These are phyloP conservation scores for Ochromonadaceae sp. DNA, from an alignment of 352 stramenopile species.

Conservation along the genomic window DNA sequence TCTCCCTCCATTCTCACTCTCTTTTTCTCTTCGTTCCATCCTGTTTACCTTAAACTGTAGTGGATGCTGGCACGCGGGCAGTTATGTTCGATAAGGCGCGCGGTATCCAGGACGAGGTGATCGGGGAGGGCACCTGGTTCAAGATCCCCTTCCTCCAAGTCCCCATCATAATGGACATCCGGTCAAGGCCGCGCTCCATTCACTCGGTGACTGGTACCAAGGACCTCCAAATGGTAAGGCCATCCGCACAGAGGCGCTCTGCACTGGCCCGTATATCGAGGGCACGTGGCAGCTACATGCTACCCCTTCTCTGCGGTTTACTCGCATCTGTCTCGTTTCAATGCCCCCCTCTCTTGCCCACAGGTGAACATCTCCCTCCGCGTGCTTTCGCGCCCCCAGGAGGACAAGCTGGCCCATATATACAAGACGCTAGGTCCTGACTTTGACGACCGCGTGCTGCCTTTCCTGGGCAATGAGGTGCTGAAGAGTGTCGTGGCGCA, in stretches of 20 bases:
- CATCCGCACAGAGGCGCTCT: too few relatives aligned
- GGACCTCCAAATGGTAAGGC: constrained; percentile 99
- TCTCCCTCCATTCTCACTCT: constrained; percentile 11
- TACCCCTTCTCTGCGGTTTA: too few relatives aligned
- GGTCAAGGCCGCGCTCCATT: constrained; percentile 90
- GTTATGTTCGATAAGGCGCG: constrained; percentile 98
- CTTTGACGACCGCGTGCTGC: constrained; percentile 96
- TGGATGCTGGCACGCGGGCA: constrained; percentile 92
- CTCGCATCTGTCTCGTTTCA: too few relatives aligned
- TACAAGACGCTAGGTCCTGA: constrained; percentile 91
- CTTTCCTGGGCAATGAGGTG: constrained; percentile 92
- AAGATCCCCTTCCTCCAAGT: constrained; percentile 90
- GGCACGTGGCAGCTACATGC: too few relatives aligned
- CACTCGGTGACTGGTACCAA: constrained; percentile 91
- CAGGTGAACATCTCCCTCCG: constrained; percentile 20
- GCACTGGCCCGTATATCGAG: too few relatives aligned
- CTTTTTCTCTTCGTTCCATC: constrained; percentile 19
- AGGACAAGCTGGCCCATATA: constrained; percentile 83
- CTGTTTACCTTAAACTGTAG: constrained; percentile 34
- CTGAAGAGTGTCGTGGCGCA: constrained; percentile 84
- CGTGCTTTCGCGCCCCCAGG: constrained; percentile 61
- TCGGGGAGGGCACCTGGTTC: constrained; percentile 96
- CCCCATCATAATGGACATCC: constrained; percentile 94
- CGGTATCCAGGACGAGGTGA: constrained; percentile 83
- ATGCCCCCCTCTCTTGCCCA: constrained; percentile 63